phyloP scores from a whole-genome alignment of 441 rosid species.

The Populus tomentosa region DNA sequence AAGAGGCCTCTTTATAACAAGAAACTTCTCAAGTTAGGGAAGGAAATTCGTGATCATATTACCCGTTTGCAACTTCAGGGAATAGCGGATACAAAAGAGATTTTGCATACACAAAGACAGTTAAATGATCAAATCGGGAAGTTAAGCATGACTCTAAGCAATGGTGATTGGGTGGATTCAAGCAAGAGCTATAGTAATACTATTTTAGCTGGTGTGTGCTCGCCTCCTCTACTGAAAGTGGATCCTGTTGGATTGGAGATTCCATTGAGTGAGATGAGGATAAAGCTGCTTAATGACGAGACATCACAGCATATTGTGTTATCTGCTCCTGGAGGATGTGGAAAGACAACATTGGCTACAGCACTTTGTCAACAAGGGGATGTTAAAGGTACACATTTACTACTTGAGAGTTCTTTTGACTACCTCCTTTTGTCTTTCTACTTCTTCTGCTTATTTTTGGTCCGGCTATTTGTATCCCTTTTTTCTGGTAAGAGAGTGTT shows the following conservation, averaged over 20 bases:
- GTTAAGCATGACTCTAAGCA: background rate
- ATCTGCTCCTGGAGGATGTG: constrained; percentile 68
- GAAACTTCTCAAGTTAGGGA: constrained; percentile 19
- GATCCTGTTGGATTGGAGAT: constrained; percentile 43
- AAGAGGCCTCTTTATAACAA: constrained; percentile 9
- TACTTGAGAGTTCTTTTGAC: background rate
- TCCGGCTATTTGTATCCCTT: background rate
- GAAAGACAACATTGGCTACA: constrained; percentile 54
- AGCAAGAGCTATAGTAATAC: background rate
- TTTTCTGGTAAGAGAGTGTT: background rate
- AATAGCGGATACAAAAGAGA: constrained; percentile 20
- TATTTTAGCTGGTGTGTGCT: constrained; percentile 16
- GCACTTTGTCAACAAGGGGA: constrained; percentile 42
- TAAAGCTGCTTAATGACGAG: constrained; percentile 30
- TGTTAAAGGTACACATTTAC: constrained; percentile 35
- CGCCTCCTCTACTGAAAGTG: constrained; percentile 34
- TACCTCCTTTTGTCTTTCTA: background rate
- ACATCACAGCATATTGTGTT: constrained; percentile 31
- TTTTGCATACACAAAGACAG: background rate
- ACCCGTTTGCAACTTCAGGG: constrained; percentile 19
- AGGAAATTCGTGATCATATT: constrained; percentile 8
- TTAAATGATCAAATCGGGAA: background rate
- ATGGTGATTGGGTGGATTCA: background rate
- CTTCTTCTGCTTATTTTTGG: background rate
- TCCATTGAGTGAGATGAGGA: constrained; percentile 45